A percentile compares a stretch with the other conserved stretches of the same genome.
phyloP scores from a whole-genome alignment of 768 basidiomycete genomes.

The Xerocomellus amylosporus region DNA sequence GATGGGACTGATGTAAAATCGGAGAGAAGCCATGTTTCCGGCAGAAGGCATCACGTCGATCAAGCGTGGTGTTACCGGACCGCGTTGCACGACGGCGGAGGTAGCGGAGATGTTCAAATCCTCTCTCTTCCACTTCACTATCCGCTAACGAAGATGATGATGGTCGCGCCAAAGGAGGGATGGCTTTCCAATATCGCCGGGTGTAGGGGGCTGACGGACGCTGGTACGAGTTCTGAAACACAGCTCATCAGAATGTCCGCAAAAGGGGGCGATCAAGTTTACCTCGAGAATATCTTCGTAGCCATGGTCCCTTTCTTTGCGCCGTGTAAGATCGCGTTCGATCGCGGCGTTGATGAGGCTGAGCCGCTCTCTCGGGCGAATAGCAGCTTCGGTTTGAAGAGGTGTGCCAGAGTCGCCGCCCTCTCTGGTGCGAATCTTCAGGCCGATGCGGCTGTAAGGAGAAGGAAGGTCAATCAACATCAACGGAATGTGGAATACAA shows the following conservation, averaged over 20 bases:
- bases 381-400: conserved; percentile 43
- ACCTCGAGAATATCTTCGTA: conserved; percentile 92
- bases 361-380: conserved; percentile 67
- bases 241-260: conserved; percentile 1
- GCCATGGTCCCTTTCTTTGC: conserved; percentile 71
- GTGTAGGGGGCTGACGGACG: conserved; percentile 53
- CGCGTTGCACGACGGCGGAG: conserved; percentile 79
- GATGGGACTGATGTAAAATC: conserved; percentile 1
- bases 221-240: conserved; percentile 66
- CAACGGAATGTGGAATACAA: too few relatives aligned
- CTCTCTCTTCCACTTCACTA: conserved; percentile 20
- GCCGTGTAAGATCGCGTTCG: conserved; percentile 59
- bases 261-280: conserved; percentile 18
- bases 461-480: background rate
- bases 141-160: conserved; percentile 32
- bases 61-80: conserved; percentile 73
- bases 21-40: conserved; percentile 25
- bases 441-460: conserved; percentile 41
- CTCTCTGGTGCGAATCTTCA: conserved; percentile 54
- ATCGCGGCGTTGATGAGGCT: conserved; percentile 49
- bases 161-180: conserved; percentile 41
- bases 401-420: conserved; percentile 40
- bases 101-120: conserved; percentile 22
- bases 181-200: conserved; percentile 64
- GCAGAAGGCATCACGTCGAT: conserved; percentile 52